These are phyloP conservation scores for Pholiota adiposa DNA, from an alignment of 1,284 basidiomycete genomes.

Conservation along the genomic window DNA sequence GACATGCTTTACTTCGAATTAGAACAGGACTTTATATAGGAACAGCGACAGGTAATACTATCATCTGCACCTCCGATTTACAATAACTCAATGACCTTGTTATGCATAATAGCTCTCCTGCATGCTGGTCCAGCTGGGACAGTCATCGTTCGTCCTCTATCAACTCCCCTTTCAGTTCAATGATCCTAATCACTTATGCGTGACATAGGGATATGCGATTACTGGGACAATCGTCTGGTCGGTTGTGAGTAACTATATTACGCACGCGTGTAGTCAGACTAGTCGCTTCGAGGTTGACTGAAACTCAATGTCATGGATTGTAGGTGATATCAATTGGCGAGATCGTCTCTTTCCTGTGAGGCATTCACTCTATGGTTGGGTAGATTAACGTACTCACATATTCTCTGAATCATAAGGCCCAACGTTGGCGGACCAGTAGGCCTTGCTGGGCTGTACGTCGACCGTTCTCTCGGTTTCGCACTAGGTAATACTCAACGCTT, in stretches of 20 bases:
- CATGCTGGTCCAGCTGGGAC: conserved; percentile 22
- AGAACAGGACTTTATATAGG: conserved; percentile 22
- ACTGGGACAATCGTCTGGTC: conserved; percentile 23
- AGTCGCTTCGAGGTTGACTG: too few species aligned
- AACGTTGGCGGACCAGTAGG: conserved; percentile 23
- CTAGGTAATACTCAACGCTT: too few species aligned
- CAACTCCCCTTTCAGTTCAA: neutral
- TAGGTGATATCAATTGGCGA: conserved; percentile 24
- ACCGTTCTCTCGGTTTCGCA: conserved; percentile 20
- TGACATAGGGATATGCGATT: conserved; percentile 15
- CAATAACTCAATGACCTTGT: neutral
- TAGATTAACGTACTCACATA: neutral
- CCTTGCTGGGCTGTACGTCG: conserved; percentile 19
- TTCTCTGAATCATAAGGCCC: conserved; percentile 8
- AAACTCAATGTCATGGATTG: too few species aligned
- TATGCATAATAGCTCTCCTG: conserved; percentile 7
- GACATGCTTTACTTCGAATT: too few species aligned
- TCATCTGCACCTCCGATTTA: neutral
- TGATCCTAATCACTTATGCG: neutral
- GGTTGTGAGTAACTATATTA: conserved; percentile 10
- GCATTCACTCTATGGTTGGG: neutral
- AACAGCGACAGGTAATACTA: conserved; percentile 16
- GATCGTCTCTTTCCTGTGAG: conserved; percentile 20
- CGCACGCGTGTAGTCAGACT: neutral
- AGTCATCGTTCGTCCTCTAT: conserved; percentile 12